These are phyloP conservation scores for Uronychia binucleata DNA, from an alignment of 73 alveolate genomes.

Conservation along the genomic window DNA sequence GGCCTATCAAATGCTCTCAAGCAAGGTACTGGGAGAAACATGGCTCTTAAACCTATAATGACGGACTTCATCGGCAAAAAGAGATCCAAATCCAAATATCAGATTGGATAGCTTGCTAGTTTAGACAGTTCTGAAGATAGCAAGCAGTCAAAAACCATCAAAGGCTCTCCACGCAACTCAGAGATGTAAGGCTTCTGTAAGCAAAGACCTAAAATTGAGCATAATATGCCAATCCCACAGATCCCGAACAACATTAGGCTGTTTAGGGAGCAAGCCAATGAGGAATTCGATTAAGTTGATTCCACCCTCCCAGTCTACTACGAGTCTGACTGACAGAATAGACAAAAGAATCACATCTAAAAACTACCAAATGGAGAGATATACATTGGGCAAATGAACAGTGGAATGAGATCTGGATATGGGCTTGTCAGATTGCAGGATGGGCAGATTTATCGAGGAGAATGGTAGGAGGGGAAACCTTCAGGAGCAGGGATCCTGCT, in stretches of 20 bases:
- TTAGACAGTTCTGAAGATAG: too few relatives aligned
- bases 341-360: background rate
- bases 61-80: background rate
- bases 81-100: too few relatives aligned
- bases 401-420: background rate
- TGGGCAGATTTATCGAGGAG: background rate
- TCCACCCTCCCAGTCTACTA: background rate
- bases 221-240: too few relatives aligned
- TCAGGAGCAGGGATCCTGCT: background rate
- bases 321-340: background rate
- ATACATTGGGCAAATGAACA: background rate
- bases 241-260: too few relatives aligned
- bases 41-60: background rate
- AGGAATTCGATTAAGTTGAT: background rate
- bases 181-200: too few relatives aligned
- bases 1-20: too few relatives aligned
- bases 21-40: background rate
- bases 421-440: background rate
- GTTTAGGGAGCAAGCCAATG: background rate
- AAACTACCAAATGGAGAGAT: background rate
- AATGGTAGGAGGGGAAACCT: background rate
- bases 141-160: too few relatives aligned
- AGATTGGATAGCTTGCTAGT: too few relatives aligned
- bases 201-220: too few relatives aligned
- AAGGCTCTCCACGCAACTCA: too few relatives aligned